phyloP scores from a whole-genome alignment of 768 basidiomycete genomes.

The Peribolospora baueri region DNA sequence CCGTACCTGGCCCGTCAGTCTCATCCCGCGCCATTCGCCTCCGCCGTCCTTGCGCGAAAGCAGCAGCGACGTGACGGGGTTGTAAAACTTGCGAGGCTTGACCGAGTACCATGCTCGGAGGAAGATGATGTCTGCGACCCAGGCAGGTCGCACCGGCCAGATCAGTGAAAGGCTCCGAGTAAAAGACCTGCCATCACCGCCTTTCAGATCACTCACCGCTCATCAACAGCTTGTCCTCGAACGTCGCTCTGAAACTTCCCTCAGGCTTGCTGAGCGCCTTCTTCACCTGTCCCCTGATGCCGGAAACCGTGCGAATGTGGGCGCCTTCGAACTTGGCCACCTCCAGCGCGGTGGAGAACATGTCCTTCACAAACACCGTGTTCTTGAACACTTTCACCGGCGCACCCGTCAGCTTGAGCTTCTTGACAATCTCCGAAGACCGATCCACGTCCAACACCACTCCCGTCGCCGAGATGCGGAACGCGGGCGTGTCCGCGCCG shows the following conservation, averaged over 20 bases:
- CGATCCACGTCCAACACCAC: conserved; percentile 83
- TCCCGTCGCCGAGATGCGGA: conserved; percentile 77
- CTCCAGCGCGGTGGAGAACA: conserved; percentile 81
- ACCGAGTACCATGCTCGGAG: conserved; percentile 91
- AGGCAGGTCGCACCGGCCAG: not conserved
- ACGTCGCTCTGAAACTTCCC: conserved; percentile 83
- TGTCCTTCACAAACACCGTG: conserved; percentile 90
- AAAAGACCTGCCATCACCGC: no score
- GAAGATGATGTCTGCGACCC: conserved; percentile 58
- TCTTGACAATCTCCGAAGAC: conserved; percentile 88
- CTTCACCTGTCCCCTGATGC: conserved; percentile 89
- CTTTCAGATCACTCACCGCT: conserved; percentile 38
- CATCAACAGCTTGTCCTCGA: conserved; percentile 92
- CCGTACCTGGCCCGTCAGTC: conserved; percentile 76
- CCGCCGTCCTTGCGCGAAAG: conserved; percentile 43
- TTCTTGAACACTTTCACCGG: conserved; percentile 93
- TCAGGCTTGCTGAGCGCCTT: conserved; percentile 87
- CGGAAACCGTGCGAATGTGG: conserved; percentile 81
- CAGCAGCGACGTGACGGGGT: conserved; percentile 76
- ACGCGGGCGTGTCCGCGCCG: conserved; percentile 37
- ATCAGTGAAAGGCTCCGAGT: not conserved
- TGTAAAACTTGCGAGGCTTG: conserved; percentile 85
- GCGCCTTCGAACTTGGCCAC: conserved; percentile 98
- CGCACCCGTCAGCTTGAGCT: conserved; percentile 80
- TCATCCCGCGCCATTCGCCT: conserved; percentile 63